Percentiles rank a stretch among this genome's conserved stretches.
Evolutionary conservation across 2,329 filamentous ascomycete species (phyloP).

Genomic region (Paecilomyces formosus): DNA sequence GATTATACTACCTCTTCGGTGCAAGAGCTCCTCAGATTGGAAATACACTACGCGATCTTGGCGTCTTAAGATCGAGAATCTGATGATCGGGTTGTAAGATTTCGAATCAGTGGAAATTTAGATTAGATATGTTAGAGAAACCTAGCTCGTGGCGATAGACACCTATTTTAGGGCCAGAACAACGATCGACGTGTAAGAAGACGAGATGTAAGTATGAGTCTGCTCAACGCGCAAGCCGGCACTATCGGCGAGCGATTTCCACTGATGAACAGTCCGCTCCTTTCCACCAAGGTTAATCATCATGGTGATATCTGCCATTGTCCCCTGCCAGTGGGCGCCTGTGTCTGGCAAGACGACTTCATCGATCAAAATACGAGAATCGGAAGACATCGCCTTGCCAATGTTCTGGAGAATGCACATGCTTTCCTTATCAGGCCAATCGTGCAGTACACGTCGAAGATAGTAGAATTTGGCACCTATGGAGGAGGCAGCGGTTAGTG

Average conservation of each 20-base stretch:
- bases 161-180: no score
- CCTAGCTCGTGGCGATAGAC: no score
- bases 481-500: not conserved
- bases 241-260: conserved; percentile 14
- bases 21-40: no score
- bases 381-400: conserved; percentile 18
- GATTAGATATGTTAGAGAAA: no score
- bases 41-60: no score
- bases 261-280: conserved; percentile 28
- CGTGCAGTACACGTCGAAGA: conserved; percentile 10
- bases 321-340: conserved; percentile 19
- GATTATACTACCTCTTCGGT: no score
- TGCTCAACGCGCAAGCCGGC: not conserved
- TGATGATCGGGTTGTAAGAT: no score
- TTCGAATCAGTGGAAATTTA: no score
- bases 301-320: conserved; percentile 30
- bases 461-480: conserved; percentile 10
- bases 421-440: conserved; percentile 13
- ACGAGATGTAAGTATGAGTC: no score
- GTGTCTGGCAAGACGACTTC: conserved; percentile 33
- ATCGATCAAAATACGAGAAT: conserved; percentile 34
- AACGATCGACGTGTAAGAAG: no score
- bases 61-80: no score
- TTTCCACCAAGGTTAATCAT: conserved; percentile 23
- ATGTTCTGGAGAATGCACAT: conserved; percentile 21